phyloP scores from a whole-genome alignment of 345 rosid species.

The Eucalyptus tenuipes region DNA sequence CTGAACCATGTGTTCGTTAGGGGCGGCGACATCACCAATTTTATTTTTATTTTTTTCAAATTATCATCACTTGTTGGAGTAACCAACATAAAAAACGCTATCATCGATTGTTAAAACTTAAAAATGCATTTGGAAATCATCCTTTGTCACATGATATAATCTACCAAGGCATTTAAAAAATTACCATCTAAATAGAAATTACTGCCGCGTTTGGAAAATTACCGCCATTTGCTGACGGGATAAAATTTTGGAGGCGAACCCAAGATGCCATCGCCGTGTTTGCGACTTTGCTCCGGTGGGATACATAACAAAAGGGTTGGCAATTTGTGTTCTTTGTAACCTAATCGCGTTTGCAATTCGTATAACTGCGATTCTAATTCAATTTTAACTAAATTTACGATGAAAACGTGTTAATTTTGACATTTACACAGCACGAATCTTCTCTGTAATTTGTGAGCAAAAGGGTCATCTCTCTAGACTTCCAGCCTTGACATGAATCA shows the following conservation, averaged over 20 bases:
- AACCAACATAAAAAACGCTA: not conserved
- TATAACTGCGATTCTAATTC: too few relatives aligned
- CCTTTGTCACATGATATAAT: fast-evolving
- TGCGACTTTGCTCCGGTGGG: fast-evolving
- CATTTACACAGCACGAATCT: not conserved
- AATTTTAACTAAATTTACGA: too few relatives aligned
- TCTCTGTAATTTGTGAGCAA: not conserved
- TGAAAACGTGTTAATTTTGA: not conserved
- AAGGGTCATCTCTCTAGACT: too few relatives aligned
- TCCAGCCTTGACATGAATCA: not conserved
- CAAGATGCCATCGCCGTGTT: fast-evolving
- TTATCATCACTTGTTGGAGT: not conserved
- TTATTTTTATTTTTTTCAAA: not conserved
- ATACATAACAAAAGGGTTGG: not conserved
- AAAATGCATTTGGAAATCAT: not conserved
- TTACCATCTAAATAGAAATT: fast-evolving
- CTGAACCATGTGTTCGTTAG: not conserved
- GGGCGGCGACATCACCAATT: not conserved
- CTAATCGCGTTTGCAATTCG: fast-evolving
- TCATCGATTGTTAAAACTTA: not conserved
- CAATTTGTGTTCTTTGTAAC: not conserved
- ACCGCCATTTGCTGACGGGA: not conserved
- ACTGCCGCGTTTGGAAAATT: not conserved
- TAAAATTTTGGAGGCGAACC: not conserved
- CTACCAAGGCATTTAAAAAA: not conserved